A percentile compares a stretch with the other conserved stretches of the same genome.
Conservation (phyloP, 352 stramenopile genomes). For the Phytophthora cajani region DNA sequence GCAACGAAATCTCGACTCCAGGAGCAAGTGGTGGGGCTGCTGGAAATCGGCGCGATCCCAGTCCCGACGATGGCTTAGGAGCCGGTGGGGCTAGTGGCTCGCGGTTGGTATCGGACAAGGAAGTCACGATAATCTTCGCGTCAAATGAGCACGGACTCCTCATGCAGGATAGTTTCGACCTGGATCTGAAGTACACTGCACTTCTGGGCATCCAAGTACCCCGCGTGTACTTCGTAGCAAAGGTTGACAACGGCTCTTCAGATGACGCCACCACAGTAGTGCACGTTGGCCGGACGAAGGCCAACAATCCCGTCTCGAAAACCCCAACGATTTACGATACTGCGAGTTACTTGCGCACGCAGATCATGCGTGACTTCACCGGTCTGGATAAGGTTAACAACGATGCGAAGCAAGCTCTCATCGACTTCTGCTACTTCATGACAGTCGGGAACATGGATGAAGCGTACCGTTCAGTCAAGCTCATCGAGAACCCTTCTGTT, state of each 20-base stretch:
- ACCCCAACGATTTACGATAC: slow-evolving; percentile 34
- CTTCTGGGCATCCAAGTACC: slow-evolving; percentile 89
- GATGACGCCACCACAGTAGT: slow-evolving; percentile 48
- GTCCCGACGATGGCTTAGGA: slow-evolving; percentile 28
- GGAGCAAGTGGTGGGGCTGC: neutral
- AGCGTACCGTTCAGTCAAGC: slow-evolving; percentile 92
- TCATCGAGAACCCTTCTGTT: slow-evolving; percentile 92
- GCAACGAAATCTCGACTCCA: slow-evolving; percentile 32
- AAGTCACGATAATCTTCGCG: slow-evolving; percentile 93
- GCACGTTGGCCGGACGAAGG: slow-evolving; percentile 47
- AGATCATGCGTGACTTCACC: slow-evolving; percentile 95
- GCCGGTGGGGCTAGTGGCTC: slow-evolving; percentile 1
- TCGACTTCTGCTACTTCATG: slow-evolving; percentile 97
- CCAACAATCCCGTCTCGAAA: slow-evolving; percentile 30
- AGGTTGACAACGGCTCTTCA: slow-evolving; percentile 47
- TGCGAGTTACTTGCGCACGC: slow-evolving; percentile 67
- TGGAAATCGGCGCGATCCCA: slow-evolving; percentile 24
- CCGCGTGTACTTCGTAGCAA: slow-evolving; percentile 76
- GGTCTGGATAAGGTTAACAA: slow-evolving; percentile 91
- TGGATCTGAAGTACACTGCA: slow-evolving; percentile 81
- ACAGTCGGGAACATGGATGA: slow-evolving; percentile 96
- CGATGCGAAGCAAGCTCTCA: slow-evolving; percentile 83
- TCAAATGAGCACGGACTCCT: slow-evolving; percentile 91
- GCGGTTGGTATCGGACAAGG: slow-evolving; percentile 66
- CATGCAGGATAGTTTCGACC: slow-evolving; percentile 92